Evolutionary conservation across 352 stramenopile genomes (phyloP), one percentile per base, ranked within the genome.

Genomic region (Thalassiosira delicatula): DNA sequence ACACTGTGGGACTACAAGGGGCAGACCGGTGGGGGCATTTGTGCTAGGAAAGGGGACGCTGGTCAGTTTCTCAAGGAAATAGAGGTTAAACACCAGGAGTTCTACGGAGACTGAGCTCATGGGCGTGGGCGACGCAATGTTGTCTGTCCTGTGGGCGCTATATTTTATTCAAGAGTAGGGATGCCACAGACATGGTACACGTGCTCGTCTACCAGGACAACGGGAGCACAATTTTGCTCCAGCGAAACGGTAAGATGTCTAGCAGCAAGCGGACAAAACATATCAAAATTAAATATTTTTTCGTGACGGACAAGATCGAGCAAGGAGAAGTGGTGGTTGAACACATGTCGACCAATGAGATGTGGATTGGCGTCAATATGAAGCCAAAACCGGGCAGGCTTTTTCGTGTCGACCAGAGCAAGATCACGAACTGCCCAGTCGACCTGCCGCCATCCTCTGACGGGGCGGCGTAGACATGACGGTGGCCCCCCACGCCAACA

Each of bases 231-330:
- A 83, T 87, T 12, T 17, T 82, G 29, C 33, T 88, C 4, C 57
- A 79, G 27, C 74, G 33, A 19, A 86, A 89, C 59, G 78, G 79
- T 0, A 80, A 69, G 25, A 42, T 49, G 1, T 85, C 69, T 17
- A 80, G 69, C 49, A 30, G n/a, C 4, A 69, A 75, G 19, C 60
- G 61, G 3, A 86, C 73, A 0, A 61, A 75, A 27, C 78, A 89
- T 49, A 82, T 89, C 32, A 84, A 82, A 19, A 65, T 85, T 23
- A 63, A 60, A 32, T 85, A 81, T 62, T 89, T 86, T 60, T 87
- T 79, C 37, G 49, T 82, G 7, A 86, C 51, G 17, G 77, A 85
- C 49, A 32, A 62, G 30, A 67, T 89, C 19, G 25, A 66, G 0
- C 42, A 71, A 8, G 73, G 78, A 23, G 63, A 86, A 23, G 9